Evolutionary conservation across 2,329 filamentous ascomycete species (phyloP).

Genomic region (Exophiala dermatitidis): DNA sequence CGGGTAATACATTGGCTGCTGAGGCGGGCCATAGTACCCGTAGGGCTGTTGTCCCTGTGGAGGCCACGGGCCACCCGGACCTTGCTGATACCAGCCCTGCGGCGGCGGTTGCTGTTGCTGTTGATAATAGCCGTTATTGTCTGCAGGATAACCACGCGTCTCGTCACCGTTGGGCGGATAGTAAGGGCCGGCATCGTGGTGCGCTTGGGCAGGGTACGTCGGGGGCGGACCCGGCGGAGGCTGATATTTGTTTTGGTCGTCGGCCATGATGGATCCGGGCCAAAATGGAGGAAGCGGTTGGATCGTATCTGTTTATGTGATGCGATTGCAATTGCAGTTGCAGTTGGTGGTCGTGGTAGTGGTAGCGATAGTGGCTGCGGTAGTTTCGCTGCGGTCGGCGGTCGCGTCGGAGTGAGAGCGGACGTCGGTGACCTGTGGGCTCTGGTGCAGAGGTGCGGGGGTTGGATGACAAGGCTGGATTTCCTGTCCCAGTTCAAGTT

Average conservation of each 20-base stretch:
- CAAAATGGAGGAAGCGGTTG: too few relatives aligned
- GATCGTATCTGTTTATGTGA: too few relatives aligned
- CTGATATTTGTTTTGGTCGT: constrained; percentile 17
- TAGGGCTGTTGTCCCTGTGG: constrained; percentile 14
- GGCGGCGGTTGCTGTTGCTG: constrained; percentile 2
- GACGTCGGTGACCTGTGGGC: too few relatives aligned
- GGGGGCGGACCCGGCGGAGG: constrained; percentile 20
- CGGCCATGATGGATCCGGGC: background rate
- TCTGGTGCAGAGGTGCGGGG: background rate
- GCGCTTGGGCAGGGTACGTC: constrained; percentile 15
- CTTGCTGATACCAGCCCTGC: constrained; percentile 17
- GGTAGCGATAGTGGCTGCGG: background rate
- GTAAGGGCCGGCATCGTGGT: constrained; percentile 26
- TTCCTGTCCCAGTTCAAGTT: background rate
- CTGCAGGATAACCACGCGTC: constrained; percentile 17
- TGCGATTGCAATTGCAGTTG: background rate
- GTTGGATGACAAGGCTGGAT: background rate
- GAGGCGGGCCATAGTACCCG: constrained; percentile 21
- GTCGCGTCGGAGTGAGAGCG: background rate
- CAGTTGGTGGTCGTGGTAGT: background rate
- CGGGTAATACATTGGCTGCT: constrained; percentile 29
- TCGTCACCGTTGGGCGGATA: constrained; percentile 13
- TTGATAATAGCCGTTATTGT: constrained; percentile 14
- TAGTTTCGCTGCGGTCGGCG: background rate
- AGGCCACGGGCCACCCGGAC: constrained; percentile 9